Conservation (phyloP, 768 basidiomycete genomes). For the Leucocoprinus leucothites region DNA sequence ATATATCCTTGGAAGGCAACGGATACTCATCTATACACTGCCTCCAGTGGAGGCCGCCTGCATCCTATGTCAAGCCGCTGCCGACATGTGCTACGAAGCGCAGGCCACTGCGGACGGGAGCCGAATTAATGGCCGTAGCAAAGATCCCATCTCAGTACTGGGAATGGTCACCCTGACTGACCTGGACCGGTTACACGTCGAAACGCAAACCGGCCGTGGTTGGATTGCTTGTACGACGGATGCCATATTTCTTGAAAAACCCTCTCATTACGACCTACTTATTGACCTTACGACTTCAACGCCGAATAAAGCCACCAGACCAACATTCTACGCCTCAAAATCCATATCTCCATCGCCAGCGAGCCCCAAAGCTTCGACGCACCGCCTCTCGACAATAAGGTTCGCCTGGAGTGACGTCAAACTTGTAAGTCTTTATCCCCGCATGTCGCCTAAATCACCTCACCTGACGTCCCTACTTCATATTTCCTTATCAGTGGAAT, state of each 20-base stretch:
- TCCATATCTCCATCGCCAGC: slow-evolving; percentile 32
- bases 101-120: slow-evolving; percentile 31
- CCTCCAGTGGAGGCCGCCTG: slow-evolving; percentile 82
- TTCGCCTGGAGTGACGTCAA: slow-evolving; percentile 86
- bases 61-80: slow-evolving; percentile 69
- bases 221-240: slow-evolving; percentile 92
- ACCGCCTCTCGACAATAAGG: slow-evolving; percentile 59
- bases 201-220: slow-evolving; percentile 58
- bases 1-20: slow-evolving; percentile 66
- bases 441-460: not conserved
- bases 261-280: slow-evolving; percentile 74
- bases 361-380: slow-evolving; percentile 37
- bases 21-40: slow-evolving; percentile 77
- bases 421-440: slow-evolving; percentile 41
- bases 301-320: slow-evolving; percentile 56
- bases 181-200: slow-evolving; percentile 55
- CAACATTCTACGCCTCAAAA: slow-evolving; percentile 63
- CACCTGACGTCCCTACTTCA: not conserved
- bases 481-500: slow-evolving; percentile 58
- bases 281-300: slow-evolving; percentile 75
- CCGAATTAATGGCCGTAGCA: slow-evolving; percentile 18
- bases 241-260: slow-evolving; percentile 80
- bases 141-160: slow-evolving; percentile 61
- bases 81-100: slow-evolving; percentile 43
- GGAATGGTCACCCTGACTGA: slow-evolving; percentile 82